A percentile compares a stretch with the other conserved stretches of the same genome.
Evolutionary conservation across 2,329 filamentous ascomycete species (phyloP).

Genomic region (Teratosphaeria zuluensis): DNA sequence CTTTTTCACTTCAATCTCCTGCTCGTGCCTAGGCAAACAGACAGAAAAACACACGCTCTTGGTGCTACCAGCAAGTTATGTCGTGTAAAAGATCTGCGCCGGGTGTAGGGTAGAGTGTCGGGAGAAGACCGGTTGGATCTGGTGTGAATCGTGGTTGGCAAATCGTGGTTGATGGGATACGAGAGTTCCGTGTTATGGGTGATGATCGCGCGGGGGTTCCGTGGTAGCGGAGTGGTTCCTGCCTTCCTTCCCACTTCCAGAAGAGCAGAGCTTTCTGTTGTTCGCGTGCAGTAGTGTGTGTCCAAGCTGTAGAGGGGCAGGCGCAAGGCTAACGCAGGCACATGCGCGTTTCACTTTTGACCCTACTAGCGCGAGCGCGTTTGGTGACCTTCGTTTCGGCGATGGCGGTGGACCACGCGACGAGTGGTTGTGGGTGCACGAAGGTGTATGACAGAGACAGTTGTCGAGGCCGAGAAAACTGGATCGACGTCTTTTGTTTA

Average conservation of each 20-base stretch:
- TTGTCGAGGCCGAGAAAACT: no score
- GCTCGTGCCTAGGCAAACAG: neutral
- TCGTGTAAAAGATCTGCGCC: neutral
- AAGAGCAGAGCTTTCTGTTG: neutral
- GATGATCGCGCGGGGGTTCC: neutral
- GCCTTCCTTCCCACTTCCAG: neutral
- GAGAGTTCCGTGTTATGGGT: neutral
- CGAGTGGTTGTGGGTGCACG: neutral
- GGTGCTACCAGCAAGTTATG: neutral
- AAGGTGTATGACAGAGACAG: neutral
- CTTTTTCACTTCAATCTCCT: neutral
- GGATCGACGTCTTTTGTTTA: neutral
- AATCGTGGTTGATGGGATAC: neutral
- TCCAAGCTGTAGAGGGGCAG: neutral
- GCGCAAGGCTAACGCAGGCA: neutral
- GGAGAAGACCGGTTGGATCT: neutral
- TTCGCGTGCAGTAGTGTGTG: neutral
- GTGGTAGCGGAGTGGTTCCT: neutral
- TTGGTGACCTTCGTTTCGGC: neutral
- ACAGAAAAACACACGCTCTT: neutral
- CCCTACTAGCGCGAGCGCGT: neutral
- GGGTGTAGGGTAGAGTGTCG: neutral
- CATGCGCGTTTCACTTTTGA: neutral
- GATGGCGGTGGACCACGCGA: no score
- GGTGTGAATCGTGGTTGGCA: neutral